These are phyloP conservation scores for Kazachstania psychrophila DNA, from an alignment of 805 yeast genomes.

Conservation along the genomic window DNA sequence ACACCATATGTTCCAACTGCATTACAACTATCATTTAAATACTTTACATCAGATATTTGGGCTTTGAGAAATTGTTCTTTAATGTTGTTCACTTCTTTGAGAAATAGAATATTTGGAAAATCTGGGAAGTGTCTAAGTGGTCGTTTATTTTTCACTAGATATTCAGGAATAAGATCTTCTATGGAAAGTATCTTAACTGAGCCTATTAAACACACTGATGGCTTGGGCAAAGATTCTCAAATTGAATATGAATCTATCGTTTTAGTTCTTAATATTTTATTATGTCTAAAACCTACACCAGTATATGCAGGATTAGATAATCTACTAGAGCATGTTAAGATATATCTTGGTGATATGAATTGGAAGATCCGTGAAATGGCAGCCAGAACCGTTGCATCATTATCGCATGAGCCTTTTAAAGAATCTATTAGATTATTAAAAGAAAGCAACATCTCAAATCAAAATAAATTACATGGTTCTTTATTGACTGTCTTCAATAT, in stretches of 20 bases:
- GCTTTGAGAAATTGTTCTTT: slow-evolving; percentile 85
- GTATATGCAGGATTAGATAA: slow-evolving; percentile 44
- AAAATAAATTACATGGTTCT: slow-evolving; percentile 52
- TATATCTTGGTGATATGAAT: slow-evolving; percentile 41
- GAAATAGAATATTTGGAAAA: slow-evolving; percentile 70
- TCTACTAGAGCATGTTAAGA: slow-evolving; percentile 41
- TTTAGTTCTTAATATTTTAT: slow-evolving; percentile 64
- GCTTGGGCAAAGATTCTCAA: neutral
- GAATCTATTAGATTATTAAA: slow-evolving; percentile 26
- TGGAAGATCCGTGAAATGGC: slow-evolving; percentile 91
- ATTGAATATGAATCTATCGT: slow-evolving; percentile 46
- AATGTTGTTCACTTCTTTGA: slow-evolving; percentile 83
- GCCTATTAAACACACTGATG: slow-evolving; percentile 14
- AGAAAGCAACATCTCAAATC: slow-evolving; percentile 19
- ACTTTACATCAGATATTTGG: slow-evolving; percentile 68
- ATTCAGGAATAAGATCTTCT: slow-evolving; percentile 41
- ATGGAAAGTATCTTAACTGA: slow-evolving; percentile 37
- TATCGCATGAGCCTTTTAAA: slow-evolving; percentile 31
- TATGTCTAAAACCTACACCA: slow-evolving; percentile 55
- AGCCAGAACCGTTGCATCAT: slow-evolving; percentile 54
- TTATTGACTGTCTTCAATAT: slow-evolving; percentile 35
- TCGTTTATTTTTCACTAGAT: slow-evolving; percentile 61
- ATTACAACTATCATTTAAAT: slow-evolving; percentile 48
- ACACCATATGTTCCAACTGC: slow-evolving; percentile 46
- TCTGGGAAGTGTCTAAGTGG: slow-evolving; percentile 40